phyloP scores from a whole-genome alignment of 805 yeast genomes.

The Yamadazyma paraphyllophila region DNA sequence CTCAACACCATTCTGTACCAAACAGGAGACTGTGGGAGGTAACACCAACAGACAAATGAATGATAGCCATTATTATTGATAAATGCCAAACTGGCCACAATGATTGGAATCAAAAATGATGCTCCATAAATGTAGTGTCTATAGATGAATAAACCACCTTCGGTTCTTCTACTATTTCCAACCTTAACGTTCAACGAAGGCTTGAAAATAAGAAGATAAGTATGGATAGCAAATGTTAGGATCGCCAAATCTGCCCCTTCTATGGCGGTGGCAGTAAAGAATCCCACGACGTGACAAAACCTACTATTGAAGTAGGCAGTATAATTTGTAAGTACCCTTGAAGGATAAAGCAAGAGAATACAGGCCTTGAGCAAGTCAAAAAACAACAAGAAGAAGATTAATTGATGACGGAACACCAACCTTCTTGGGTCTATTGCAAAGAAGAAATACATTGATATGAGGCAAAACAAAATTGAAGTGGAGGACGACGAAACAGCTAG shows the following conservation, averaged over 20 bases:
- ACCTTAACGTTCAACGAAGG: constrained; percentile 50
- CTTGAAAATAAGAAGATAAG: constrained; percentile 67
- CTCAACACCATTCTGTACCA: constrained; percentile 74
- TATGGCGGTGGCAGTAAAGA: constrained; percentile 74
- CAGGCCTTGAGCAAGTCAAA: constrained; percentile 77
- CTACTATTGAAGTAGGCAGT: constrained; percentile 45
- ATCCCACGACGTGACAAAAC: constrained; percentile 70
- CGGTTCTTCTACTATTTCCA: constrained; percentile 35
- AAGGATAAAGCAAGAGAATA: constrained; percentile 65
- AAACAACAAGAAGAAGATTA: constrained; percentile 63
- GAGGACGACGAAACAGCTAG: constrained; percentile 39
- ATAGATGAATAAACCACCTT: constrained; percentile 70
- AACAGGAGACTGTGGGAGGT: constrained; percentile 64
- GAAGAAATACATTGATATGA: constrained; percentile 58
- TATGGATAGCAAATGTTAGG: constrained; percentile 77
- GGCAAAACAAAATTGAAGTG: constrained; percentile 45
- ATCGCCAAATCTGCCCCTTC: constrained; percentile 89
- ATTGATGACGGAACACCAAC: constrained; percentile 64
- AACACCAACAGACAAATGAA: constrained; percentile 74
- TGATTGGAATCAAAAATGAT: constrained; percentile 58
- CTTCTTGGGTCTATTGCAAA: constrained; percentile 63
- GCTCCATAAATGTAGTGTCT: constrained; percentile 57
- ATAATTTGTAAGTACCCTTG: constrained; percentile 46
- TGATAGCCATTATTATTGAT: constrained; percentile 53
- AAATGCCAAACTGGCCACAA: constrained; percentile 72